These are phyloP conservation scores for Asterophora parasitica DNA, from an alignment of 768 basidiomycete genomes.

Conservation along the genomic window DNA sequence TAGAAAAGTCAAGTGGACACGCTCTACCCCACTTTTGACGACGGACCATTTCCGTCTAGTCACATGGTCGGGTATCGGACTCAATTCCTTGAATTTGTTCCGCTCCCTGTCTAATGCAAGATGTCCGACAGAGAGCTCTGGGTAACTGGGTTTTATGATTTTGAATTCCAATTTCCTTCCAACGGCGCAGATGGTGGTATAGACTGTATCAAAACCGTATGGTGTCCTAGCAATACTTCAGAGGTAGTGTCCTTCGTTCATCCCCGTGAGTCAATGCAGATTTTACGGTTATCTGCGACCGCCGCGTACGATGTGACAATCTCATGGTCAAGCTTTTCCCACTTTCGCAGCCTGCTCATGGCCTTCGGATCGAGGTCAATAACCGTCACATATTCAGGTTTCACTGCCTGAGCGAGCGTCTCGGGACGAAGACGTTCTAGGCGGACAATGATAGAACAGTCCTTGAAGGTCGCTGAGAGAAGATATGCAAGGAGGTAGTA, in stretches of 20 bases:
- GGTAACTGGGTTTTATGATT: no score
- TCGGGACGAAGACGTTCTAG: conserved; percentile 26
- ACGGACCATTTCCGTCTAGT: conserved; percentile 18
- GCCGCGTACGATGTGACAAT: conserved; percentile 49
- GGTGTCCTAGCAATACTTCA: no score
- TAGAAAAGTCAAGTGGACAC: background rate
- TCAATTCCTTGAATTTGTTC: background rate
- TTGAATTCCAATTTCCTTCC: background rate
- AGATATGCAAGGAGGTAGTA: conserved; percentile 72
- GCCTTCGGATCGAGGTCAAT: conserved; percentile 89
- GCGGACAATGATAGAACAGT: conserved; percentile 66
- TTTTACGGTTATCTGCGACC: conserved; percentile 20
- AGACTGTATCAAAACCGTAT: no score
- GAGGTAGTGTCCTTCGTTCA: background rate
- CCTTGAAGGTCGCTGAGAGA: conserved; percentile 93
- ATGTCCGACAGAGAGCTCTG: no score
- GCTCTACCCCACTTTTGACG: background rate
- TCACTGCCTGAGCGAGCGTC: conserved; percentile 10
- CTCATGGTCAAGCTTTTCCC: conserved; percentile 67
- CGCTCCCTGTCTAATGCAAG: background rate
- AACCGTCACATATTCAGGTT: conserved; percentile 45
- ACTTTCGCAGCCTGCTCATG: conserved; percentile 56
- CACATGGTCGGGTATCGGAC: conserved; percentile 2
- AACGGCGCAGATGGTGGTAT: no score
- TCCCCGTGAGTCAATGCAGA: conserved; percentile 27